A percentile compares a stretch with the other conserved stretches of the same genome.
phyloP scores from a whole-genome alignment of 1,284 basidiomycete species.

The Clitocybe nebularis region DNA sequence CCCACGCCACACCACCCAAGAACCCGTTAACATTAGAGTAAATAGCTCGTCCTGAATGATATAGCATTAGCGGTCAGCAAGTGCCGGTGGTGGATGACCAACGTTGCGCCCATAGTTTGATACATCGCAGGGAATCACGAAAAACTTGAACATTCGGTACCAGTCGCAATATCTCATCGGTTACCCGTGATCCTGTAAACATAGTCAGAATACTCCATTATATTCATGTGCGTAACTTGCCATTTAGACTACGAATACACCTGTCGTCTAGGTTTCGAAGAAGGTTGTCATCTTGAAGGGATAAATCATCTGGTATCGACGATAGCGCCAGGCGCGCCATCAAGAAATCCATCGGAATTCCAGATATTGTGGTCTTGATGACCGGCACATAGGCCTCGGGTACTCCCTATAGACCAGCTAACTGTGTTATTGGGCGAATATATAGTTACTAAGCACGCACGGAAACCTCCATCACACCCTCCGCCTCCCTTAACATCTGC shows the following conservation, averaged over 20 bases:
- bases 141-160: constrained; percentile 96
- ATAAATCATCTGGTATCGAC: constrained; percentile 87
- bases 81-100: constrained; percentile 28
- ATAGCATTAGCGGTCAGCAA: constrained; percentile 9
- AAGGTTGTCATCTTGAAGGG: constrained; percentile 88
- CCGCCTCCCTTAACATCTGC: constrained; percentile 81
- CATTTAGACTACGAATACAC: constrained; percentile 92
- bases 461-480: constrained; percentile 87
- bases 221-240: constrained; percentile 35
- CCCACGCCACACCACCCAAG: constrained; percentile 98
- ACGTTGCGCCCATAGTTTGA: constrained; percentile 98
- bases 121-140: constrained; percentile 90
- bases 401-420: constrained; percentile 62
- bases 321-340: constrained; percentile 86
- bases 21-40: constrained; percentile 99
- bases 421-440: constrained; percentile 12
- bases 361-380: constrained; percentile 88
- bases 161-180: constrained; percentile 92
- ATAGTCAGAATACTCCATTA: constrained; percentile 4
- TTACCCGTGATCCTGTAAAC: constrained; percentile 83
- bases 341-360: constrained; percentile 92
- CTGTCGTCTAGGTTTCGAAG: constrained; percentile 92
- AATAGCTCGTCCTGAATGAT: constrained; percentile 77
- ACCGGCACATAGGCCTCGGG: constrained; percentile 96
- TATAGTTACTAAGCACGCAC: constrained; percentile 46